These are phyloP conservation scores for Talaromyces atroroseus DNA, from an alignment of 2,329 filamentous ascomycete genomes.

Conservation along the genomic window DNA sequence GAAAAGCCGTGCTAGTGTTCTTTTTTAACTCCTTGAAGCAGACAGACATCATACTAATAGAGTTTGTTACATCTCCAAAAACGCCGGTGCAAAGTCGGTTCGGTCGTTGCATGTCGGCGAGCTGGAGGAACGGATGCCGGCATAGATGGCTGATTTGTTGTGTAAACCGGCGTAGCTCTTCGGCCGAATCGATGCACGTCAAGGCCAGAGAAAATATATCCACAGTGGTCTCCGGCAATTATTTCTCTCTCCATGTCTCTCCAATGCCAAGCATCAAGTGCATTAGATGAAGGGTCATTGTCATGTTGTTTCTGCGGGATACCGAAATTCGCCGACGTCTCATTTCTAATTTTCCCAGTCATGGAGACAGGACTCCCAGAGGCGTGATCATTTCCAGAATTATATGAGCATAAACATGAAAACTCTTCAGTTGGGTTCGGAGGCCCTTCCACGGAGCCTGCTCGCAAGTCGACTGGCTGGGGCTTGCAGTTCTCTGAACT, in stretches of 20 bases:
- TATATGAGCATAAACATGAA: background rate
- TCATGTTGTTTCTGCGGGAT: background rate
- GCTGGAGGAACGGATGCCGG: background rate
- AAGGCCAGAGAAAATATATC: background rate
- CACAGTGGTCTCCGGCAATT: background rate
- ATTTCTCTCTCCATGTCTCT: background rate
- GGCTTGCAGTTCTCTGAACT: background rate
- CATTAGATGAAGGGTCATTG: background rate
- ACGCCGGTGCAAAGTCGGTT: slow-evolving; percentile 1
- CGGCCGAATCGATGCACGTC: background rate
- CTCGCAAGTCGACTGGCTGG: background rate
- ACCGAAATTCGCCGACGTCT: background rate
- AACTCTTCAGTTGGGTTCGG: background rate
- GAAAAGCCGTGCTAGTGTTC: background rate
- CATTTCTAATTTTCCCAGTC: background rate
- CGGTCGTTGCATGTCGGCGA: background rate
- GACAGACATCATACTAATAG: slow-evolving; percentile 18
- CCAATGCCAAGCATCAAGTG: background rate
- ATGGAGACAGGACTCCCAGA: background rate
- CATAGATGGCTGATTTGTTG: background rate
- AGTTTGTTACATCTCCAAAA: slow-evolving; percentile 24
- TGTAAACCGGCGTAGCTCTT: background rate
- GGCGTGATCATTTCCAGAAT: background rate
- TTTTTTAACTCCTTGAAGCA: background rate
- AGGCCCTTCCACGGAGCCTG: background rate